Conservation (phyloP, 495 filamentous ascomycete genomes). For the Pyrenula aspistea region DNA sequence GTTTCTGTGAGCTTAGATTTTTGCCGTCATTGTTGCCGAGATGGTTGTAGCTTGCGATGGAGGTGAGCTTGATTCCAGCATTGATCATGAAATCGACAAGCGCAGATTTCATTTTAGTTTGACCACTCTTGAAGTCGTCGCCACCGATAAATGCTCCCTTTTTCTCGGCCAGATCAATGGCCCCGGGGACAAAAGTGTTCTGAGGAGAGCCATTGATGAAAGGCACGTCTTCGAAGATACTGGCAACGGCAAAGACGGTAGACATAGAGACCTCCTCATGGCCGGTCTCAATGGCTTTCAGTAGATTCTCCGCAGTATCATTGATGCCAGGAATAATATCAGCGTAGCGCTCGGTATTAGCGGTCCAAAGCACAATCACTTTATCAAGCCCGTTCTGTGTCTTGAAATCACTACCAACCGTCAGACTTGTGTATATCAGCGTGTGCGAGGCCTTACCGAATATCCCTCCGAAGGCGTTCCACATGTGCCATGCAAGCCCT, state of each 20-base stretch:
- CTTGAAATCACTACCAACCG: constrained; percentile 70
- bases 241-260: constrained; percentile 89
- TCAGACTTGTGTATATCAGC: constrained; percentile 1
- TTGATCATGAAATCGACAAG: constrained; percentile 98
- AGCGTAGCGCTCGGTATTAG: constrained; percentile 95
- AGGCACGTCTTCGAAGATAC: constrained; percentile 75
- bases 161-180: constrained; percentile 79
- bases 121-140: constrained; percentile 99
- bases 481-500: constrained; percentile 81
- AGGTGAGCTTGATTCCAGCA: constrained; percentile 97
- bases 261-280: constrained; percentile 88
- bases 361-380: constrained; percentile 96
- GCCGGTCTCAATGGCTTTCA: constrained; percentile 73
- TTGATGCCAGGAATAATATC: constrained; percentile 83
- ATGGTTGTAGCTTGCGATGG: constrained; percentile 98
- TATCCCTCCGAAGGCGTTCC: constrained; percentile 88
- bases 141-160: constrained; percentile 86
- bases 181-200: constrained; percentile 96
- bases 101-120: constrained; percentile 99
- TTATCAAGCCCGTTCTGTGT: constrained; percentile 75
- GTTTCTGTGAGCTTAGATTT: constrained; percentile 93
- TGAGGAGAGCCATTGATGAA: constrained; percentile 99
- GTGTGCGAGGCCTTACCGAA: constrained; percentile 48
- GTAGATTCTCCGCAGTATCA: constrained; percentile 88
- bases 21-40: constrained; percentile 99